phyloP scores from a whole-genome alignment of 495 filamentous ascomycete genomes.

The Hypoxylon fragiforme region DNA sequence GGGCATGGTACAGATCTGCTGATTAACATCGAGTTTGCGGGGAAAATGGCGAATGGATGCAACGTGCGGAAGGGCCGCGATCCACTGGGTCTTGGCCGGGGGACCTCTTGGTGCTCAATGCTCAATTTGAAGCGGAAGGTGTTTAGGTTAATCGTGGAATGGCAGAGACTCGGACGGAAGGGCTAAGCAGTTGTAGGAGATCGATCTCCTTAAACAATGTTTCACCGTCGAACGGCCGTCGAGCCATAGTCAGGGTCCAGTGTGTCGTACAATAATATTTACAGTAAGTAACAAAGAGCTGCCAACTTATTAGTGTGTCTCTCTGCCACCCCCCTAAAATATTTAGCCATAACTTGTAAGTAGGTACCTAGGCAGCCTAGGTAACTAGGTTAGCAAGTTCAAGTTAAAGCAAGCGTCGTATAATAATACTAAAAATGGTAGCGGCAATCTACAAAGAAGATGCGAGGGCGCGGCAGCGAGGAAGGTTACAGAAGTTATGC shows the following conservation, averaged over 20 bases:
- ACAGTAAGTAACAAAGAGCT: not conserved
- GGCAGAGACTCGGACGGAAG: constrained; percentile 12
- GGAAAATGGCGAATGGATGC: constrained; percentile 30
- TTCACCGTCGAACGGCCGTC: constrained; percentile 8
- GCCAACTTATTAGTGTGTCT: no score
- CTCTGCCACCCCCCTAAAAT: no score
- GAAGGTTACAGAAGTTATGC: constrained; percentile 22
- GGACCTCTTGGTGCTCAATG: constrained; percentile 21
- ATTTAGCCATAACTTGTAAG: no score
- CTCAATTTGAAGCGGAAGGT: constrained; percentile 34
- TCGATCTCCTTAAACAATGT: constrained; percentile 12
- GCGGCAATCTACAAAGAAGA: no score
- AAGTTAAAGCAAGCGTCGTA: constrained; percentile 19
- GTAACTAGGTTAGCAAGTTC: constrained; percentile 1
- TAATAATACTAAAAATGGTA: constrained; percentile 11
- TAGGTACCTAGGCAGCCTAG: not conserved
- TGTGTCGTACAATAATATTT: not conserved
- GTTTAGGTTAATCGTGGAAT: constrained; percentile 11
- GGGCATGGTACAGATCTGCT: constrained; percentile 18
- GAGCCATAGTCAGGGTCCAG: not conserved
- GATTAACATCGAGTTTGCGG: constrained; percentile 26
- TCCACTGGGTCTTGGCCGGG: constrained; percentile 28
- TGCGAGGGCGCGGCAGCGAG: constrained; percentile 14
- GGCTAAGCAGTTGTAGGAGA: not conserved
- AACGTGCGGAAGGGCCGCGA: constrained; percentile 15